Percentiles rank a stretch among this genome's conserved stretches.
Evolutionary conservation across 805 yeast genomes (phyloP).

Genomic region (Wickerhamomyces xylosicus): DNA sequence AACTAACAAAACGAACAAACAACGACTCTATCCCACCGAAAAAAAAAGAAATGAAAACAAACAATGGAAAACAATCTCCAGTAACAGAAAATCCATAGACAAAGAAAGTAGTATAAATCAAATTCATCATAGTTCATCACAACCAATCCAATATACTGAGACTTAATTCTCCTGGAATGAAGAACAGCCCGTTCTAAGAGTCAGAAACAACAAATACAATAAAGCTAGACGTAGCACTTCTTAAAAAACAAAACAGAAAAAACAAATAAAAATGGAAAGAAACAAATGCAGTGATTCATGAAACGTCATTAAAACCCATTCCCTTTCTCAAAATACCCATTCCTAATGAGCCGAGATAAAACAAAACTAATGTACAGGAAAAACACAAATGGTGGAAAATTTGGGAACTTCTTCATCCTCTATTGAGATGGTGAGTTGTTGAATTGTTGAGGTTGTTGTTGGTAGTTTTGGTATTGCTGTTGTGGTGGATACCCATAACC

Average conservation of each 20-base stretch:
- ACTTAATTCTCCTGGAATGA: background rate
- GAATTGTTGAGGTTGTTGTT: conserved; percentile 7
- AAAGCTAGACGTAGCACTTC: too few relatives aligned
- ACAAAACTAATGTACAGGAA: background rate
- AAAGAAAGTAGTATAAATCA: too few relatives aligned
- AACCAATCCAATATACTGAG: background rate
- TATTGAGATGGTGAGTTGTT: too few relatives aligned
- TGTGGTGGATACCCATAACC: conserved; percentile 12
- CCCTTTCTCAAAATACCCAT: background rate
- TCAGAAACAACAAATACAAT: too few relatives aligned
- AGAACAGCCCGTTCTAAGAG: background rate
- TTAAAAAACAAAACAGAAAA: background rate
- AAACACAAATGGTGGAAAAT: background rate
- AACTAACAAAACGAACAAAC: too few relatives aligned
- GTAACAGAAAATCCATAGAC: background rate
- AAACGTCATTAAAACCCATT: too few relatives aligned
- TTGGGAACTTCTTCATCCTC: too few relatives aligned
- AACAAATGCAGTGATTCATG: background rate
- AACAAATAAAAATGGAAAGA: background rate
- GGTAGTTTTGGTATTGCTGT: conserved; percentile 8
- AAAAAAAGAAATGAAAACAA: too few relatives aligned
- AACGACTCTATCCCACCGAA: too few relatives aligned
- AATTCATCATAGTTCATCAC: too few relatives aligned
- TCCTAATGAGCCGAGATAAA: too few relatives aligned
- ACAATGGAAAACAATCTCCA: too few relatives aligned